Evolutionary conservation across 495 filamentous ascomycete species (phyloP).

Genomic region (Amniculicola lignicola): DNA sequence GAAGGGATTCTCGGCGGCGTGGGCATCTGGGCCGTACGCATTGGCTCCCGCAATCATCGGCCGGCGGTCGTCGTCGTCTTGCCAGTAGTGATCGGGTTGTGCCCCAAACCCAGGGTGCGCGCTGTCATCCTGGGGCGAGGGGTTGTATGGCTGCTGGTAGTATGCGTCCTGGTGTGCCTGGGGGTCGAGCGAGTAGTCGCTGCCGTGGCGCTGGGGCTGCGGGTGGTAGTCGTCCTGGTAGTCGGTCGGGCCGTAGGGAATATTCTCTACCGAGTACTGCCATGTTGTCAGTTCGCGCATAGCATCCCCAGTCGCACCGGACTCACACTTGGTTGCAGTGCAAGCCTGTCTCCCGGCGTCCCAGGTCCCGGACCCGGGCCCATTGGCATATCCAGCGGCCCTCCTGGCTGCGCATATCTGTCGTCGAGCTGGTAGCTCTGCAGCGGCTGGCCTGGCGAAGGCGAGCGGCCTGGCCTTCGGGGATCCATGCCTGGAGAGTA

Average conservation of each 20-base stretch:
- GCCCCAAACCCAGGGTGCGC: constrained; percentile 56
- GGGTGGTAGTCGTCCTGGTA: constrained; percentile 54
- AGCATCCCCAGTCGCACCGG: too few species aligned
- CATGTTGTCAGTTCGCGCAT: constrained; percentile 1
- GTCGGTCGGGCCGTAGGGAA: constrained; percentile 69
- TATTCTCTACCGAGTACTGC: constrained; percentile 76
- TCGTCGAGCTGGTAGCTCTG: constrained; percentile 35
- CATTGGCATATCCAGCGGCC: constrained; percentile 37
- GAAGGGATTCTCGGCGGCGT: constrained; percentile 19
- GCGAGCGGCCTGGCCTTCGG: constrained; percentile 33
- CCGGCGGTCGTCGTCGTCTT: constrained; percentile 56
- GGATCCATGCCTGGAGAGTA: constrained; percentile 31
- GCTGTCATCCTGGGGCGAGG: constrained; percentile 59
- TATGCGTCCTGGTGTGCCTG: constrained; percentile 84
- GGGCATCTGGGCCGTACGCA: constrained; percentile 57
- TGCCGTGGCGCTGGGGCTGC: constrained; percentile 47
- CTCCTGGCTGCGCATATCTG: constrained; percentile 9
- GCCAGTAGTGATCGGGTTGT: constrained; percentile 48
- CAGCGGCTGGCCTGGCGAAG: constrained; percentile 32
- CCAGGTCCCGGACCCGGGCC: constrained; percentile 35
- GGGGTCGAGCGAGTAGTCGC: constrained; percentile 74
- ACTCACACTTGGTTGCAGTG: constrained; percentile 36
- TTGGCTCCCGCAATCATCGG: constrained; percentile 60
- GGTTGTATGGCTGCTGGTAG: constrained; percentile 77
- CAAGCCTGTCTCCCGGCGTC: constrained; percentile 33